Conservation (phyloP, 2,329 filamentous ascomycete species). For the Xylaria sp. region DNA sequence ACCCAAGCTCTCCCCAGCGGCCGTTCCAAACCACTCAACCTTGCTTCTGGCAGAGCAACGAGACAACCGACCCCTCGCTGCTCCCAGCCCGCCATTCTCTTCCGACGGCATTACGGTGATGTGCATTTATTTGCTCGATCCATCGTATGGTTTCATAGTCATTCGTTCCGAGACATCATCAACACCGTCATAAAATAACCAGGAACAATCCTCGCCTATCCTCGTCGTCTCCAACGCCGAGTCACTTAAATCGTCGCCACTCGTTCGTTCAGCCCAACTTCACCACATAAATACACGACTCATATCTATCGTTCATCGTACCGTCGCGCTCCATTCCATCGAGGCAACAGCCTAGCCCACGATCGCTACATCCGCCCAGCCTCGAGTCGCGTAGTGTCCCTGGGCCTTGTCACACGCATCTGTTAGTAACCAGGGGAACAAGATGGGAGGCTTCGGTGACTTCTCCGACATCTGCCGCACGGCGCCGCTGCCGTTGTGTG, state of each 20-base stretch:
- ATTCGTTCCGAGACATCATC: slow-evolving; percentile 35
- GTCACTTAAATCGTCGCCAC: slow-evolving; percentile 12
- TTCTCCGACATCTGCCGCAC: slow-evolving; percentile 87
- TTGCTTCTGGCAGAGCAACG: slow-evolving; percentile 39
- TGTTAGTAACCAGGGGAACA: slow-evolving; percentile 23
- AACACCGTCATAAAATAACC: slow-evolving; percentile 5
- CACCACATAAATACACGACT: slow-evolving; percentile 7
- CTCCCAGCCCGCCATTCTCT: slow-evolving; percentile 24
- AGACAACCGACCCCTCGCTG: slow-evolving; percentile 31
- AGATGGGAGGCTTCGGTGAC: slow-evolving; percentile 87
- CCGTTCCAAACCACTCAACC: slow-evolving; percentile 26
- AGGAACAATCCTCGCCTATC: slow-evolving; percentile 16
- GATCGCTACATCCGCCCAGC: slow-evolving; percentile 14
- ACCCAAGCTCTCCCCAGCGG: slow-evolving; percentile 14
- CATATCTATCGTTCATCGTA: neutral
- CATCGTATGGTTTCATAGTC: slow-evolving; percentile 33
- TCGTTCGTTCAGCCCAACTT: slow-evolving; percentile 29
- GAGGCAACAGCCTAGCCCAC: neutral
- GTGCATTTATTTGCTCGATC: neutral
- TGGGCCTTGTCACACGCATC: neutral
- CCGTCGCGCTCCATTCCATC: neutral
- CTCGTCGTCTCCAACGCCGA: slow-evolving; percentile 13
- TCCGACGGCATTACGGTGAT: slow-evolving; percentile 28
- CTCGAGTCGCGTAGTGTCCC: slow-evolving; percentile 9
- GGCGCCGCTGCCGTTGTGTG: slow-evolving; percentile 87